A percentile compares a stretch with the other conserved stretches of the same genome.
phyloP scores from a whole-genome alignment of 768 basidiomycete species.

The Kwoniella dejecticola region DNA sequence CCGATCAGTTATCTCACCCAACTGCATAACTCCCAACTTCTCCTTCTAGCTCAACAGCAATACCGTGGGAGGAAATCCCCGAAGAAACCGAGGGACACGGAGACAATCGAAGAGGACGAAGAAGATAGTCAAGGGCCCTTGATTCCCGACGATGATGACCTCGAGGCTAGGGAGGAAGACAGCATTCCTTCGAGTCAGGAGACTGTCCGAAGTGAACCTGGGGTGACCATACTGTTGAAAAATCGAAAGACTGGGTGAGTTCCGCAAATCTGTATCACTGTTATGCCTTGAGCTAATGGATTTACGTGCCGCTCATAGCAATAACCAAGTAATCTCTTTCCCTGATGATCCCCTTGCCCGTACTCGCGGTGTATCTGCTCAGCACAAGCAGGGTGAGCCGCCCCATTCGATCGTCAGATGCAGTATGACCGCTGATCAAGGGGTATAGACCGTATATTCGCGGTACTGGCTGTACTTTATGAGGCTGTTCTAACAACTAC shows the following conservation, averaged over 20 bases:
- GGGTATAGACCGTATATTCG: slow-evolving; percentile 26
- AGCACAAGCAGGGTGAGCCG: slow-evolving; percentile 22
- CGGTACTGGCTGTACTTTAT: slow-evolving; percentile 33
- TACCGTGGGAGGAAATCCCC: not conserved
- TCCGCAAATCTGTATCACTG: not conserved
- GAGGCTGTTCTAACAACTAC: slow-evolving; percentile 36
- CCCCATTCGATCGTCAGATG: slow-evolving; percentile 12
- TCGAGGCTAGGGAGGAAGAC: not conserved
- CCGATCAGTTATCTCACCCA: not conserved
- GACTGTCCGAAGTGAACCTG: not conserved
- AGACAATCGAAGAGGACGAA: not conserved
- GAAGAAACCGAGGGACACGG: not conserved
- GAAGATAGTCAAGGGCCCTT: not conserved
- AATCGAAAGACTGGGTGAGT: slow-evolving; percentile 45
- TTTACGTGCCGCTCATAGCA: no score
- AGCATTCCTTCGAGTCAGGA: not conserved
- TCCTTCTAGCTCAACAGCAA: not conserved
- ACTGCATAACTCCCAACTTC: not conserved
- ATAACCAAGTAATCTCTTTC: slow-evolving; percentile 29
- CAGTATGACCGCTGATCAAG: slow-evolving; percentile 14
- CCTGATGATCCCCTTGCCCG: slow-evolving; percentile 31
- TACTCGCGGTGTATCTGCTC: slow-evolving; percentile 9
- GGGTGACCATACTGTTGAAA: slow-evolving; percentile 24
- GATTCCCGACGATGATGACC: not conserved
- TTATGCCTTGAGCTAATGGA: no score